Evolutionary conservation across 2,329 filamentous ascomycete genomes (phyloP).

Genomic region (Lachnellula hyalina): DNA sequence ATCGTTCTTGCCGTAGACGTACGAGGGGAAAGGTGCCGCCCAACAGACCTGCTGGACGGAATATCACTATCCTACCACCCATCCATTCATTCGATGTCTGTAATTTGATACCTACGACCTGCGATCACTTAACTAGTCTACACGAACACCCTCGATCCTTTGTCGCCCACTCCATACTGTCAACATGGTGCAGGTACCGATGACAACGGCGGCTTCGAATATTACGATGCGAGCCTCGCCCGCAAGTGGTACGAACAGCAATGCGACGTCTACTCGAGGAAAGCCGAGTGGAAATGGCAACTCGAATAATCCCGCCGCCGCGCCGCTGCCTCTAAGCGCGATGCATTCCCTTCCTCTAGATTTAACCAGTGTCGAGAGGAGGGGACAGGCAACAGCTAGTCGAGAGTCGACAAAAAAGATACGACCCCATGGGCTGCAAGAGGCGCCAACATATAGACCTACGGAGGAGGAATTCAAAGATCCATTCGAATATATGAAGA

Average conservation of each 20-base stretch:
- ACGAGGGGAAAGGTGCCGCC: not conserved
- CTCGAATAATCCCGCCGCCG: constrained; percentile 28
- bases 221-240: constrained; percentile 29
- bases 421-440: constrained; percentile 77
- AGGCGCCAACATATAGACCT: constrained; percentile 85
- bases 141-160: not conserved
- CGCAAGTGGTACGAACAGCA: constrained; percentile 23
- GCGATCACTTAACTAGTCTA: constrained; percentile 4
- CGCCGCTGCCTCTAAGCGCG: constrained; percentile 30
- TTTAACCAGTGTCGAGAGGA: constrained; percentile 83
- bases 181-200: constrained; percentile 31
- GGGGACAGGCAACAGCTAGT: constrained; percentile 72
- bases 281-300: constrained; percentile 26
- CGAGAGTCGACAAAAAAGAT: constrained; percentile 72
- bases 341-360: constrained; percentile 58
- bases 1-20: not conserved
- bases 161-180: not conserved
- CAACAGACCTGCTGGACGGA: not conserved
- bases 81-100: constrained; percentile 24
- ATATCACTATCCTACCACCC: not conserved
- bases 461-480: constrained; percentile 94
- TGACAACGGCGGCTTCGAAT: constrained; percentile 23
- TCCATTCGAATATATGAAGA: constrained; percentile 87
- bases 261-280: constrained; percentile 21
- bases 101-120: constrained; percentile 13